Conservation (phyloP, 2,329 filamentous ascomycete species). For the Sphaerulina populicola region DNA sequence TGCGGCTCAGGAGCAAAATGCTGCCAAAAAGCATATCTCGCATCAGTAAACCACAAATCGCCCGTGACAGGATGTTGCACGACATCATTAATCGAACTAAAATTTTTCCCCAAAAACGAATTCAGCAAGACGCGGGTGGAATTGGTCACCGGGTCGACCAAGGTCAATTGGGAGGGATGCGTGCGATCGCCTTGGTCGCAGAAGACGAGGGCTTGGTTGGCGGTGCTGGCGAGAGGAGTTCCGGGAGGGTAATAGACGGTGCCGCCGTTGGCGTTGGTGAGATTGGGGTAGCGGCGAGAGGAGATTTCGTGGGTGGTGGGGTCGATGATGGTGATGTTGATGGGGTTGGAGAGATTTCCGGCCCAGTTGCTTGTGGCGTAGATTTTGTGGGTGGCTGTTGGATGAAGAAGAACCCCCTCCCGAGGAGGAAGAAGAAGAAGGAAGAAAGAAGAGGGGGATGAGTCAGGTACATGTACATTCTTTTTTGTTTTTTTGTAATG, state of each 20-base stretch:
- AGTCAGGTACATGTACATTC: too few species aligned
- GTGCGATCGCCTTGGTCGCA: constrained; percentile 30
- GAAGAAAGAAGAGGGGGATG: too few species aligned
- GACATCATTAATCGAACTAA: constrained; percentile 53
- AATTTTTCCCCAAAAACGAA: constrained; percentile 54
- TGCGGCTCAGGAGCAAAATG: constrained; percentile 46
- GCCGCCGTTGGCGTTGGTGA: constrained; percentile 29
- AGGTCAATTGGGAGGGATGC: constrained; percentile 23
- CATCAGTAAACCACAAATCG: constrained; percentile 56
- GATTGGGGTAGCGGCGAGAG: constrained; percentile 24
- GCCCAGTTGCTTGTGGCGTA: constrained; percentile 39
- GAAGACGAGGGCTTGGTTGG: constrained; percentile 30
- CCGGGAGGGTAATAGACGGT: constrained; percentile 29
- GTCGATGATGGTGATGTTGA: constrained; percentile 32
- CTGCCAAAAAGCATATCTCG: constrained; percentile 44
- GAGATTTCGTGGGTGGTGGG: constrained; percentile 25
- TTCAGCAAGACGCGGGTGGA: constrained; percentile 41
- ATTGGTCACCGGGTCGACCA: constrained; percentile 27
- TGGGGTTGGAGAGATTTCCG: constrained; percentile 27
- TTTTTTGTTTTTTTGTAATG: too few species aligned
- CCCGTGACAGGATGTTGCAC: constrained; percentile 46
- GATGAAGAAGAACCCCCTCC: too few species aligned
- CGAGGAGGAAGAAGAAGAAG: too few species aligned
- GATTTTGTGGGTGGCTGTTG: constrained; percentile 32
- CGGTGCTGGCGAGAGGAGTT: constrained; percentile 26